Evolutionary conservation across 1,139 yeast genomes (phyloP).

Genomic region (Meyerozyma sp.): DNA sequence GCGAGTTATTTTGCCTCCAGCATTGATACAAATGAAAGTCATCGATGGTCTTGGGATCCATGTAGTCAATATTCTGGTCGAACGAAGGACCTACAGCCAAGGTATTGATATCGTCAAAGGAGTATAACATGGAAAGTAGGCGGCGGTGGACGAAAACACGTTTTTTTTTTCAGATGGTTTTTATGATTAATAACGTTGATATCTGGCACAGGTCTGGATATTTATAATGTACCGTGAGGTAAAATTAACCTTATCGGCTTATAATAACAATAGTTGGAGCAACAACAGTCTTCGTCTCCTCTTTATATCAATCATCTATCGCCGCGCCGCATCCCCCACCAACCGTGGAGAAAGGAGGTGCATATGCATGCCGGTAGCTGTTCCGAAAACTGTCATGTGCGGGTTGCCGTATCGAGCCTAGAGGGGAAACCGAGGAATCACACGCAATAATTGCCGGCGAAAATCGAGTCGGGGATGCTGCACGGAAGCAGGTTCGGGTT

Average conservation of each 20-base stretch:
- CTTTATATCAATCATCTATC: not conserved
- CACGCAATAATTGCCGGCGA: not conserved
- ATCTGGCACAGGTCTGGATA: not conserved
- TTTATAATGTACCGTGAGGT: not conserved
- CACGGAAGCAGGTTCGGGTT: not conserved
- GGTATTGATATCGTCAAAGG: not conserved
- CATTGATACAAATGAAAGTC: conserved; percentile 19
- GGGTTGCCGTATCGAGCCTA: not conserved
- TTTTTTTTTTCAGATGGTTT: too few relatives aligned
- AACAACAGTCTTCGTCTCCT: not conserved
- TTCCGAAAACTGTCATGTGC: not conserved
- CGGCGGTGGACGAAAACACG: not conserved
- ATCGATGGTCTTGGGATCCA: conserved; percentile 10
- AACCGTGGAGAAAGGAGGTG: not conserved
- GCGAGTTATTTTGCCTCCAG: conserved; percentile 21
- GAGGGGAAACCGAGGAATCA: not conserved
- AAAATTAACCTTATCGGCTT: not conserved
- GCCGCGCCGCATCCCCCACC: conserved; percentile 2
- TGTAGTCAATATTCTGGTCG: conserved; percentile 35
- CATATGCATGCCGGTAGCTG: conserved; percentile 1
- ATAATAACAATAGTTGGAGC: not conserved
- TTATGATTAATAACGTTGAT: not conserved
- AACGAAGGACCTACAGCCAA: conserved; percentile 7
- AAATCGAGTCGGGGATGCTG: not conserved
- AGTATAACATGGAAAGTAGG: not conserved